phyloP scores from a whole-genome alignment of 345 rosid genomes.

The Luvunga scandens region DNA sequence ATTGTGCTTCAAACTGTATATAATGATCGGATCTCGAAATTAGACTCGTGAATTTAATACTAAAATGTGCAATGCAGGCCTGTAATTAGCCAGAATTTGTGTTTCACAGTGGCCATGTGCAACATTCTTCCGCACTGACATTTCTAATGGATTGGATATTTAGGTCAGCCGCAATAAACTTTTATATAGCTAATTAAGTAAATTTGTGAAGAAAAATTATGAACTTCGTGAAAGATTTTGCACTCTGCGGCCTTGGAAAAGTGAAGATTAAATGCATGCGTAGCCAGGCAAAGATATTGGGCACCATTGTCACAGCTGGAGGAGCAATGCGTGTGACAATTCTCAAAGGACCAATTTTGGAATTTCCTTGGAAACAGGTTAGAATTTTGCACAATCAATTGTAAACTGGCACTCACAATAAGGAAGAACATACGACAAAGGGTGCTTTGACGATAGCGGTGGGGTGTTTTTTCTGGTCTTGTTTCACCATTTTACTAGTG shows the following conservation, averaged over 20 bases:
- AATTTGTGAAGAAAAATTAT: not conserved
- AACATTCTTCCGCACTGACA: slow-evolving; percentile 74
- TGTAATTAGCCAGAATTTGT: slow-evolving; percentile 41
- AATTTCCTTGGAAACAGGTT: slow-evolving; percentile 23
- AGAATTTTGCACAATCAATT: not conserved
- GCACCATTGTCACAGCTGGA: slow-evolving; percentile 42
- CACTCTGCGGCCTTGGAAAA: slow-evolving; percentile 32
- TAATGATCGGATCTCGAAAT: too few relatives aligned
- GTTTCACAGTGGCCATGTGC: slow-evolving; percentile 56
- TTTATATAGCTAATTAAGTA: not conserved
- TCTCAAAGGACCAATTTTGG: slow-evolving; percentile 31
- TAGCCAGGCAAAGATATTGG: slow-evolving; percentile 43
- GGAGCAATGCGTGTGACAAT: slow-evolving; percentile 57
- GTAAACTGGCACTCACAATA: not conserved
- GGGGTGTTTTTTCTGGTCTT: slow-evolving; percentile 65
- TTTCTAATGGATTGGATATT: slow-evolving; percentile 60
- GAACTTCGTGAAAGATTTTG: not conserved
- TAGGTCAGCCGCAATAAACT: slow-evolving; percentile 26
- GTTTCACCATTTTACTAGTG: slow-evolving; percentile 65
- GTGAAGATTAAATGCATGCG: slow-evolving; percentile 23
- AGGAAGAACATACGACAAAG: slow-evolving; percentile 25
- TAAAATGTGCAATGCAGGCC: slow-evolving; percentile 25
- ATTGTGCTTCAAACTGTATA: too few relatives aligned
- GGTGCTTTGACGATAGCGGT: slow-evolving; percentile 58
- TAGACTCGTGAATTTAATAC: not conserved